These are phyloP conservation scores for Beauveria asiatica DNA, from an alignment of 2,329 filamentous ascomycete genomes.

Conservation along the genomic window DNA sequence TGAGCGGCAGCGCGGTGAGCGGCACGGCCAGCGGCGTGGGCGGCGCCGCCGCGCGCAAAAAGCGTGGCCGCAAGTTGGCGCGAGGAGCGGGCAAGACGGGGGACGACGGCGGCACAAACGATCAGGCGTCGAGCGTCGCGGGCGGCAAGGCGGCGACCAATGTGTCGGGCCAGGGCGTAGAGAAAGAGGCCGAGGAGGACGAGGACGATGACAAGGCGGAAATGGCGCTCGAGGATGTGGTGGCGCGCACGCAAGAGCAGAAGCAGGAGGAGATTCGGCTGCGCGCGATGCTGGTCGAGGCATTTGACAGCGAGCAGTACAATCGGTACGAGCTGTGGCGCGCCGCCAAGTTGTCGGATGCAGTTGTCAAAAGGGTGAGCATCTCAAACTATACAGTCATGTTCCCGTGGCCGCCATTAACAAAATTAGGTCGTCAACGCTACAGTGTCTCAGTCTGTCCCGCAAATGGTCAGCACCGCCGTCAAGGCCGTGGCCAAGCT, in stretches of 20 bases:
- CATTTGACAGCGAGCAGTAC: conserved; percentile 58
- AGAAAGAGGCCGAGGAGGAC: conserved; percentile 42
- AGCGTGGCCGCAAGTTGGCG: conserved; percentile 46
- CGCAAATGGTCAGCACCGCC: conserved; percentile 63
- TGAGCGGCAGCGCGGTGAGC: conserved; percentile 53
- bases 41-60: conserved; percentile 41
- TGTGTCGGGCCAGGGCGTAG: conserved; percentile 36
- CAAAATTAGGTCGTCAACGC: conserved; percentile 60
- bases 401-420: not conserved
- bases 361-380: conserved; percentile 58
- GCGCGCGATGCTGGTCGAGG: conserved; percentile 52
- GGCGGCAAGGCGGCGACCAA: conserved; percentile 33
- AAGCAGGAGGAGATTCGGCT: conserved; percentile 53
- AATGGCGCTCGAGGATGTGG: conserved; percentile 48
- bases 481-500: conserved; percentile 69
- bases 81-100: conserved; percentile 45
- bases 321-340: conserved; percentile 64
- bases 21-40: conserved; percentile 26
- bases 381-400: no score
- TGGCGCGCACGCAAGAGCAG: conserved; percentile 57
- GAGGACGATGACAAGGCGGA: conserved; percentile 49
- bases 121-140: conserved; percentile 37
- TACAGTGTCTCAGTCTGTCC: conserved; percentile 71
- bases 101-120: conserved; percentile 23
- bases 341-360: conserved; percentile 58